Evolutionary conservation across 2,329 filamentous ascomycete genomes (phyloP).

Genomic region (Alternaria viburni): DNA sequence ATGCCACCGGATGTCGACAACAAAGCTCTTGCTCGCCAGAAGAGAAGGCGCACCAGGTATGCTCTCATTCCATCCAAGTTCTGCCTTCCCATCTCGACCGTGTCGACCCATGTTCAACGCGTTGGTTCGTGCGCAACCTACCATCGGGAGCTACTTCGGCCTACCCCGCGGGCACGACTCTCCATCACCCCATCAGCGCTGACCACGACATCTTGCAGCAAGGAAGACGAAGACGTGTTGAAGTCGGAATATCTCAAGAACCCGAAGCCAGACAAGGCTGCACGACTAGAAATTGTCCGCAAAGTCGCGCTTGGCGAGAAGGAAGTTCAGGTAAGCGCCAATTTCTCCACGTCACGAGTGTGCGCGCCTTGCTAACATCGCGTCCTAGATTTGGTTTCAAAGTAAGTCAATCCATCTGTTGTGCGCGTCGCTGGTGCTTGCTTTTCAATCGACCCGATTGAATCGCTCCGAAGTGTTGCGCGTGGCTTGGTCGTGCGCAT

Average conservation of each 20-base stretch:
- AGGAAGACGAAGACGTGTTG: slow-evolving; percentile 84
- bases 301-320: slow-evolving; percentile 91
- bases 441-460: neutral
- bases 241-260: slow-evolving; percentile 85
- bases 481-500: neutral
- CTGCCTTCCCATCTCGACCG: slow-evolving; percentile 18
- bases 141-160: slow-evolving; percentile 24
- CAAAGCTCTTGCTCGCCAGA: slow-evolving; percentile 65
- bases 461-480: neutral
- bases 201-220: slow-evolving; percentile 40
- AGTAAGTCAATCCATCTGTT: slow-evolving; percentile 12
- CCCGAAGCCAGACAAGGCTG: slow-evolving; percentile 88
- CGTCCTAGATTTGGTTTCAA: slow-evolving; percentile 90
- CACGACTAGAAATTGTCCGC: slow-evolving; percentile 82
- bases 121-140: slow-evolving; percentile 35
- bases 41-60: slow-evolving; percentile 67
- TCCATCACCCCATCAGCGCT: slow-evolving; percentile 34
- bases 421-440: neutral
- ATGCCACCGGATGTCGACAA: slow-evolving; percentile 65
- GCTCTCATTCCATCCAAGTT: slow-evolving; percentile 24
- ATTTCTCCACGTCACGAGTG: slow-evolving; percentile 34
- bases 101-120: slow-evolving; percentile 35
- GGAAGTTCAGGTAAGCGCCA: slow-evolving; percentile 82
- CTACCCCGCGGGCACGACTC: slow-evolving; percentile 24
- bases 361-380: slow-evolving; percentile 39